Evolutionary conservation across 2,329 filamentous ascomycete genomes (phyloP).

Genomic region (Sordariomycetes sp.): DNA sequence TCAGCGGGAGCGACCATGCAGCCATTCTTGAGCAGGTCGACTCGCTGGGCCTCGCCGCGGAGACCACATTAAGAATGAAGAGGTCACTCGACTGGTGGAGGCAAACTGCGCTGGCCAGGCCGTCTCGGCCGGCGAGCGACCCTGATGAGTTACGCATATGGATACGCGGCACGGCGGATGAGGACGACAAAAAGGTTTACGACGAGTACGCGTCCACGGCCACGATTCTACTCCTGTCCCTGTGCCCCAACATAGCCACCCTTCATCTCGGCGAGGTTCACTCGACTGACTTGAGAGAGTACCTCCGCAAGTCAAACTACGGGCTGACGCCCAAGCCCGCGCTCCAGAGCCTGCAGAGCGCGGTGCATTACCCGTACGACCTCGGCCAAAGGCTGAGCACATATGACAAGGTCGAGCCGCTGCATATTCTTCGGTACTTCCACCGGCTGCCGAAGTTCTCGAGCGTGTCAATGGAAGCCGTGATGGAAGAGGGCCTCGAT

Average conservation of each 20-base stretch:
- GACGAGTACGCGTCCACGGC: constrained; percentile 1
- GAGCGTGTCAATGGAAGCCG: constrained; percentile 5
- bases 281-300: not conserved
- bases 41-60: not conserved
- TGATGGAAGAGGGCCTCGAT: constrained; percentile 5
- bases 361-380: not conserved
- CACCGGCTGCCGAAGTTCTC: constrained; percentile 6
- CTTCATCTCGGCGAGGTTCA: not conserved
- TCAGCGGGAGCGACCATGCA: not conserved
- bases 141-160: not conserved
- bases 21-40: not conserved
- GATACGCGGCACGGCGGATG: no score
- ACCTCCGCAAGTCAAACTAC: constrained; percentile 6
- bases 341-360: constrained; percentile 2
- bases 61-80: not conserved
- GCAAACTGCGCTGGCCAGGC: not conserved
- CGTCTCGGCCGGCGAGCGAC: not conserved
- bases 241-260: constrained; percentile 3
- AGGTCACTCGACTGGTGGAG: constrained; percentile 1
- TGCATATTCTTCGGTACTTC: constrained; percentile 6
- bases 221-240: not conserved
- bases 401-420: constrained; percentile 4
- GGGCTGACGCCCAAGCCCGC: constrained; percentile 1
- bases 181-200: not conserved
- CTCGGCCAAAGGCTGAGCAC: not conserved